A percentile compares a stretch with the other conserved stretches of the same genome.
phyloP scores from a whole-genome alignment of 2,329 filamentous ascomycete genomes.

The Zalaria sp. region DNA sequence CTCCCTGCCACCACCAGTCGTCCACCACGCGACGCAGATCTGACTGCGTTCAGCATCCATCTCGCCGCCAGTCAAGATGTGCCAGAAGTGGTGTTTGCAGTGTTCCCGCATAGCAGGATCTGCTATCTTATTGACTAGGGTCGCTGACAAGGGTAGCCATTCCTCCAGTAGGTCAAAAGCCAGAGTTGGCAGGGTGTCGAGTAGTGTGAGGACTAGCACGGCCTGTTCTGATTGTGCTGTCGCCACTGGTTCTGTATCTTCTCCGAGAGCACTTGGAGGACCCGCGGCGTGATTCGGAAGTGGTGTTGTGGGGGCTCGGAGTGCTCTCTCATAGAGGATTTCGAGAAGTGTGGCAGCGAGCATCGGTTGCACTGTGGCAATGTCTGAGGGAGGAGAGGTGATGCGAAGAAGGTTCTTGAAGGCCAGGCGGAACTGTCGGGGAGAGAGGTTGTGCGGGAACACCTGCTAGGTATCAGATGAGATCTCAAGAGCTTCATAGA shows the following conservation, averaged over 20 bases:
- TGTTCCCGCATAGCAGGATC: slow-evolving; percentile 48
- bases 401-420: slow-evolving; percentile 77
- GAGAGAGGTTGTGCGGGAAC: slow-evolving; percentile 65
- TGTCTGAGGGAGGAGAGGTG: slow-evolving; percentile 62
- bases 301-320: slow-evolving; percentile 35
- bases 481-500: too few relatives aligned
- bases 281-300: slow-evolving; percentile 11
- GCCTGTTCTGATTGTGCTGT: slow-evolving; percentile 59
- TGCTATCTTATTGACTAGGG: slow-evolving; percentile 49
- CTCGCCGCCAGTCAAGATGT: slow-evolving; percentile 65
- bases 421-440: slow-evolving; percentile 76
- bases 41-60: slow-evolving; percentile 77
- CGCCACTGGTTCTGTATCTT: slow-evolving; percentile 9
- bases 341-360: slow-evolving; percentile 73
- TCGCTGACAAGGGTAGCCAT: slow-evolving; percentile 62
- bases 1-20: slow-evolving; percentile 46
- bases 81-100: slow-evolving; percentile 62
- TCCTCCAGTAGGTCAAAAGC: slow-evolving; percentile 58
- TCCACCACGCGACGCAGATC: slow-evolving; percentile 79
- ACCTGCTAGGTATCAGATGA: slow-evolving; percentile 25
- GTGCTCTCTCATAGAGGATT: slow-evolving; percentile 54
- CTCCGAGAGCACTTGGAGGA: slow-evolving; percentile 22
- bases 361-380: slow-evolving; percentile 58
- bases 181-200: slow-evolving; percentile 66
- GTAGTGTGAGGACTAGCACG: slow-evolving; percentile 58